Evolutionary conservation across 1,139 yeast genomes (phyloP).

Genomic region (Debaryomyces coudertii): DNA sequence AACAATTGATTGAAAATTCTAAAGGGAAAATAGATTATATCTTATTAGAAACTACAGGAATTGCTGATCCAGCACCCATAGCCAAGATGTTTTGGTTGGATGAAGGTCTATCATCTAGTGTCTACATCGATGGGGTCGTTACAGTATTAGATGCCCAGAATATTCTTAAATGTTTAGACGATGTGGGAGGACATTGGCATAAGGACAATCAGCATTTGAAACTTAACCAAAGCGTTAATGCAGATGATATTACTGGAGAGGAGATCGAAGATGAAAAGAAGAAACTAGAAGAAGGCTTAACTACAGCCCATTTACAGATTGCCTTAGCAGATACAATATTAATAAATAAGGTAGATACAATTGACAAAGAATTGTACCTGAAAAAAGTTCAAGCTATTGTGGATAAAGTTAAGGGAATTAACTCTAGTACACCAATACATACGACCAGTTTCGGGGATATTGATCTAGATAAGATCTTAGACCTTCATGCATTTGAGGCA

Average conservation of each 20-base stretch:
- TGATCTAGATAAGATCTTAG: constrained; percentile 60
- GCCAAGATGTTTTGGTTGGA: constrained; percentile 98
- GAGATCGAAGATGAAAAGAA: constrained; percentile 39
- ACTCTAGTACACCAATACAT: constrained; percentile 67
- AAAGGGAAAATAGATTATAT: constrained; percentile 84
- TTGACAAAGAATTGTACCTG: constrained; percentile 24
- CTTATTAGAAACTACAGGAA: constrained; percentile 89
- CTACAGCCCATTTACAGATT: constrained; percentile 88
- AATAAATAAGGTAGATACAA: constrained; percentile 72
- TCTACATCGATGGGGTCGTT: constrained; percentile 91
- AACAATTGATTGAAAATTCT: constrained; percentile 73
- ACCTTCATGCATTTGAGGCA: constrained; percentile 78
- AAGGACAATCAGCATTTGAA: constrained; percentile 37
- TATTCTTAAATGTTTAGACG: constrained; percentile 68
- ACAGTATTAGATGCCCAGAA: constrained; percentile 85
- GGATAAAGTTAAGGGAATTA: constrained; percentile 57
- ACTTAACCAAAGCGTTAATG: constrained; percentile 22
- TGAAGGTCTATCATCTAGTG: constrained; percentile 79
- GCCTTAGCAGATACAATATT: constrained; percentile 86
- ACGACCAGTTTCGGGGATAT: constrained; percentile 76
- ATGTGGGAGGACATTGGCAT: constrained; percentile 64
- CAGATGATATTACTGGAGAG: constrained; percentile 29
- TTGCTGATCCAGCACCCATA: constrained; percentile 98
- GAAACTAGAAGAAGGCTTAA: constrained; percentile 50
- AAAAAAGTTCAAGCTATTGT: constrained; percentile 26